Conservation (phyloP, 345 rosid species). For the Excoecaria cochinchinensis region DNA sequence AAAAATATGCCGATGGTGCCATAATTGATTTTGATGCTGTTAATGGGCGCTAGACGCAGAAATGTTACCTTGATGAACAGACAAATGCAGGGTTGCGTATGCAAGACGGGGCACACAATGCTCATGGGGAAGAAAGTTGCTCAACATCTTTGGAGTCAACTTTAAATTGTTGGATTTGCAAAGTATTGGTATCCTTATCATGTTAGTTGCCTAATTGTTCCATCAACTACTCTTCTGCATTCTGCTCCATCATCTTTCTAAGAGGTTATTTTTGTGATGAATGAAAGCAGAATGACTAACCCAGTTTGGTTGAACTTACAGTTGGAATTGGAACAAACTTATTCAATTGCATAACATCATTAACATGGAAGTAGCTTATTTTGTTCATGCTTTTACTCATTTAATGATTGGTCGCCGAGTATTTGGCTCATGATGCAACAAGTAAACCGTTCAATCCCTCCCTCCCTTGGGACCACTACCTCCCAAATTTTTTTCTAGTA, state of each 20-base stretch:
- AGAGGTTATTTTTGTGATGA: background rate
- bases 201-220: background rate
- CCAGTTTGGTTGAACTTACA: background rate
- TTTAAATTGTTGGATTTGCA: background rate
- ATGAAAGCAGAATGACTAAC: background rate
- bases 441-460: no score
- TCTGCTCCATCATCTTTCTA: background rate
- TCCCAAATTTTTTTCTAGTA: no score
- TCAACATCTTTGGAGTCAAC: background rate
- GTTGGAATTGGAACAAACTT: background rate
- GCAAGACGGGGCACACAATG: no score
- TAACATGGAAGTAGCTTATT: no score
- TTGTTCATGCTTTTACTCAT: no score
- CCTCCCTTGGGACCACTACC: no score
- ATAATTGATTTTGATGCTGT: background rate
- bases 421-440: no score
- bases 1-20: background rate
- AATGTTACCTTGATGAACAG: background rate
- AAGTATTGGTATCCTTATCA: background rate
- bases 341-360: no score
- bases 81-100: no score
- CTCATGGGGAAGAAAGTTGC: no score
- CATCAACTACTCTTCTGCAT: background rate
- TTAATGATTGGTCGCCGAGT: no score
- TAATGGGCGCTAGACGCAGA: background rate